Evolutionary conservation across 257 asterid species (phyloP), one percentile per base, ranked within the genome.

Genomic region (Knoxia roxburghii): DNA sequence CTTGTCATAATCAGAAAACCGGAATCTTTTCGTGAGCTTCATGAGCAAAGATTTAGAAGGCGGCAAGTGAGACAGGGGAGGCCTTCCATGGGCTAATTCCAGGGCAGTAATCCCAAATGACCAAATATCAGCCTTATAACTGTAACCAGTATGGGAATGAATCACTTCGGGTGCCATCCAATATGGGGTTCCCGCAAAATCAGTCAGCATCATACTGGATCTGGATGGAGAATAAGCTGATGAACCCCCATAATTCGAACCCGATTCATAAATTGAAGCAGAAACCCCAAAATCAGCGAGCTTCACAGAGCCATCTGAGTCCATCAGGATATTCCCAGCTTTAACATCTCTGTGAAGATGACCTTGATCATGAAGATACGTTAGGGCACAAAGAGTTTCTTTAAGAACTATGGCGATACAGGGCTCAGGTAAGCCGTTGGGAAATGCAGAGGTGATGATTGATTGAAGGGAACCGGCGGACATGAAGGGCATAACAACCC

Each of bases 401-500:
- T 66, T 91, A 30, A 91, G 89, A 55, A 91, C 83, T 0, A 81
- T 35, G 0, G 94, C 88, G 50, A 88, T 86, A 81, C 87, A 86
- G 5, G 85, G 83, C 81, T 91, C 97, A 0, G 91, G 61, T 20
- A 91, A 86, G 41, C 97, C 97, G 13, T 85, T 78, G 1, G 93
- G 88, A 50, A 79, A 85, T 2, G 88, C 60, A 0, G 97, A 76
- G 9, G 86, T 66, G 18, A 91, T 86, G 56, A 91, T 88, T 18
- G 97, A 91, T 68, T 88, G 95, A 0, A 91, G 29, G 24, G 97
- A 88, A 30, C 96, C 96, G 2, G 85, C 84, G 2, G 95, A 89
- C 93, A 91, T 86, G 87, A 88, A 88, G 1, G 96, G 96, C 96
- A 91, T 91, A 43, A 91, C 87, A 51, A 91, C 95, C 97, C 97